Evolutionary conservation across 2,329 filamentous ascomycete genomes (phyloP).

Genomic region (Exophiala dermatitidis): DNA sequence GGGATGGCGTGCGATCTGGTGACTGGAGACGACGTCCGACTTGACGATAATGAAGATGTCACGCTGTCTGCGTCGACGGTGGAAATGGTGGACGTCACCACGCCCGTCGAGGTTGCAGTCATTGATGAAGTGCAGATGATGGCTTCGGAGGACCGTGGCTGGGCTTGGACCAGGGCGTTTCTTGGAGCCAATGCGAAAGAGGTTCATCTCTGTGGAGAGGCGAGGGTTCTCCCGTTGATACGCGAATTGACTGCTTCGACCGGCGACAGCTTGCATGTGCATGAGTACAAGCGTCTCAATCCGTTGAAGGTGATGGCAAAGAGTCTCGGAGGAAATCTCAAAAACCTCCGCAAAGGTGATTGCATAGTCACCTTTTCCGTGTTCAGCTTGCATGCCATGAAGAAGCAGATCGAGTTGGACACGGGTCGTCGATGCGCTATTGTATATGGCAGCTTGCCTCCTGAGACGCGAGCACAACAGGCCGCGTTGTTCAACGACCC

Average conservation of each 20-base stretch:
- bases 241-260: slow-evolving; percentile 66
- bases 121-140: slow-evolving; percentile 99
- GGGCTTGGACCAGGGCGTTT: slow-evolving; percentile 89
- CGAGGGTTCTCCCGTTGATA: slow-evolving; percentile 71
- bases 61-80: slow-evolving; percentile 78
- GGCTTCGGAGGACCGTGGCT: slow-evolving; percentile 68
- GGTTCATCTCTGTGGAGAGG: slow-evolving; percentile 88
- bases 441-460: slow-evolving; percentile 84
- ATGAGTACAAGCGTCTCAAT: slow-evolving; percentile 76
- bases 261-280: slow-evolving; percentile 75
- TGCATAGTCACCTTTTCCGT: slow-evolving; percentile 84
- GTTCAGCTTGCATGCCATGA: slow-evolving; percentile 70
- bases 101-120: slow-evolving; percentile 73
- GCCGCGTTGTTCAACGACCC: slow-evolving; percentile 91
- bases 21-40: slow-evolving; percentile 81
- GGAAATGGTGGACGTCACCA: slow-evolving; percentile 67
- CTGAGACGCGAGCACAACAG: slow-evolving; percentile 86
- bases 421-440: slow-evolving; percentile 81
- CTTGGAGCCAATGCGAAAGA: slow-evolving; percentile 81
- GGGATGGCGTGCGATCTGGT: slow-evolving; percentile 70
- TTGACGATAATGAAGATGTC: slow-evolving; percentile 49
- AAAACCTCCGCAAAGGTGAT: slow-evolving; percentile 74
- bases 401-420: slow-evolving; percentile 63
- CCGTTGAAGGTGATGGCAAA: slow-evolving; percentile 59
- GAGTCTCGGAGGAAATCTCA: slow-evolving; percentile 58